Base-by-base conservation (phyloP, 2,329 filamentous ascomycete genomes). In the Biscogniauxia marginata region DNA sequence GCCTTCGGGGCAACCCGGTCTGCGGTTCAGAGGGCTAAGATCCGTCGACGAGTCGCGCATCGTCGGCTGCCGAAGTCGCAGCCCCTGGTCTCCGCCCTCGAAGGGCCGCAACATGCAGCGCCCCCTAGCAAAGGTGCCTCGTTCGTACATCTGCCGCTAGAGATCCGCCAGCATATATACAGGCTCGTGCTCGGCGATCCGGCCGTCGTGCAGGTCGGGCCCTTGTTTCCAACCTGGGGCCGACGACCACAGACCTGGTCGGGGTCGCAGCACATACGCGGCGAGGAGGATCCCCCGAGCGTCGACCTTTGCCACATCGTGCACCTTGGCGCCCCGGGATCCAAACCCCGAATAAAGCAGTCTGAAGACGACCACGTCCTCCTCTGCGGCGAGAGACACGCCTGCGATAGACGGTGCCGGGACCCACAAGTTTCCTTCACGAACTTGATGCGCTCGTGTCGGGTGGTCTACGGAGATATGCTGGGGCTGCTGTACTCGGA, bases 91-190 rank as follows among this genome's bases (percentile, higher is more conserved):
- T 11, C 11, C 55, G 20, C 48, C 47, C 13, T 43, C 19, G 19
- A 53, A 50, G 20, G 46, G 19, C 19, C 53, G 7, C 20, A 57
- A 53, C 50, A 50, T 7, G 20, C 48, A 7, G 21, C 43, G 4
- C n/a, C 47, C 30, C 50, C 13, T 20, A 53, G 21, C 11, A 53
- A 19, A 4, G 16, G 24, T 11, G 11, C 22, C 16, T 54, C 30
- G 16, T 24, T 30, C 30, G 51, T 49, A 6, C 46, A 46, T 19
- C 30, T 49, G 19, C 50, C 50, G 18, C 21, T 46, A 1, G 58
- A 61, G 43, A 57, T 61, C 46, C 58, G 61, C 25, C 56, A 56
- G 11, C 24, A 53, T 1, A 61, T 63, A 24, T 63, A 63, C 44
- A 52, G 46, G 2, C 49, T 63, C 8, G 54, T 49, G 2, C 24